These are phyloP conservation scores for Pelargonium fulgidum DNA, from an alignment of 441 rosid species.

Conservation along the genomic window DNA sequence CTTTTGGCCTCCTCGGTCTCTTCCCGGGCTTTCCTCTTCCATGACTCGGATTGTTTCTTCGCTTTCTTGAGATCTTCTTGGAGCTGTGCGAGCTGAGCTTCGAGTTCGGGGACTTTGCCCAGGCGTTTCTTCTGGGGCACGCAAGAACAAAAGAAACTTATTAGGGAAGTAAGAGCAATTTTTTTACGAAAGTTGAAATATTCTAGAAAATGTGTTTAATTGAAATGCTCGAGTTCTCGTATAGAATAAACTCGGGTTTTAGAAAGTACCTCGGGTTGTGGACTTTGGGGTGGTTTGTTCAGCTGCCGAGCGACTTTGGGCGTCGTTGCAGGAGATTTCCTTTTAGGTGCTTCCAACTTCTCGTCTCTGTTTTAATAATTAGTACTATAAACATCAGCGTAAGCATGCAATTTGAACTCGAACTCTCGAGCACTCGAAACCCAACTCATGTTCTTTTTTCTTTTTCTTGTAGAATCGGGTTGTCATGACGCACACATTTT, in stretches of 20 bases:
- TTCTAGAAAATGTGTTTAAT: background rate
- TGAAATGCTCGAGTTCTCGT: conserved; percentile 1
- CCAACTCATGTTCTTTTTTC: background rate
- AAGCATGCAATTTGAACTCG: background rate
- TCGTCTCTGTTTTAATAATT: conserved; percentile 40
- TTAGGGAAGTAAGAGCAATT: background rate
- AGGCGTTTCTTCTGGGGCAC: conserved; percentile 57
- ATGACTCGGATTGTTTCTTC: conserved; percentile 73
- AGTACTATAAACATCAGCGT: conserved; percentile 14
- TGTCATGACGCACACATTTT: too few relatives aligned
- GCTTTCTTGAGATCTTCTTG: conserved; percentile 80
- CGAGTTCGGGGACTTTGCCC: conserved; percentile 54
- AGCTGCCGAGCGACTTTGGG: conserved; percentile 65
- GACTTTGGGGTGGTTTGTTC: conserved; percentile 60
- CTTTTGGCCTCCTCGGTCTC: conserved; percentile 73
- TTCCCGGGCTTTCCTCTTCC: conserved; percentile 60
- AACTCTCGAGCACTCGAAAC: background rate
- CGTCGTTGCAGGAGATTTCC: conserved; percentile 57
- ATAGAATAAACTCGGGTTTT: conserved; percentile 10
- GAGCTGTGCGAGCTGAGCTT: conserved; percentile 65
- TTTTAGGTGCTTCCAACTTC: conserved; percentile 57
- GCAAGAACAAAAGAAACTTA: conserved; percentile 3
- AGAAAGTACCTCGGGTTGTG: conserved; percentile 56
- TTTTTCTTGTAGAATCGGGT: too few relatives aligned
- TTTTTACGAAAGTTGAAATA: too few relatives aligned